phyloP scores from a whole-genome alignment of 371 early-diverging fungal genomes.

The Apophysomyces sp. region DNA sequence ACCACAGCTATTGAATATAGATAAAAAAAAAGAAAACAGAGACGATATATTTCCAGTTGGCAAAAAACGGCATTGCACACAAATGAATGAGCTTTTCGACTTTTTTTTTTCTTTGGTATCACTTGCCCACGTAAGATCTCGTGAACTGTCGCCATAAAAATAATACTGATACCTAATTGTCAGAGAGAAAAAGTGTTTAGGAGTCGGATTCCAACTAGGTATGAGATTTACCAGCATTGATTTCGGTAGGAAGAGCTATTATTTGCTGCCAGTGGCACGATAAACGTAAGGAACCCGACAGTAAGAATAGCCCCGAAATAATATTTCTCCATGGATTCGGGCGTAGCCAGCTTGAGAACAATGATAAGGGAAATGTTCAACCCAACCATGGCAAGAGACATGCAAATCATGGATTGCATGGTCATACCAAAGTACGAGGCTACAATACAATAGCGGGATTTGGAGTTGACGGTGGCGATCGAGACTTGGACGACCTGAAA shows the following conservation, averaged over 20 bases:
- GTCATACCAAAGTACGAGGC: slow-evolving; percentile 17
- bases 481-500: slow-evolving; percentile 17
- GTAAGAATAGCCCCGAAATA: slow-evolving; percentile 20
- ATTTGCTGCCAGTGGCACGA: slow-evolving; percentile 12
- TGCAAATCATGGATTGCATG: slow-evolving; percentile 30
- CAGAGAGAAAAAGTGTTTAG: too few species aligned
- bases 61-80: neutral
- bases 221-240: slow-evolving; percentile 18
- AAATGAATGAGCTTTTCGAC: neutral
- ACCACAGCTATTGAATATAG: slow-evolving; percentile 33
- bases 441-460: slow-evolving; percentile 9
- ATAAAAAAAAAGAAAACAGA: neutral
- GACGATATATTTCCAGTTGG: neutral
- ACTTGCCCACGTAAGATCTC: slow-evolving; percentile 34
- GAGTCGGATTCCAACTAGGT: too few species aligned
- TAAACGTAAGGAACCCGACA: slow-evolving; percentile 10
- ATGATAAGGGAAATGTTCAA: slow-evolving; percentile 36
- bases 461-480: slow-evolving; percentile 5
- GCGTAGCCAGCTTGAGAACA: slow-evolving; percentile 19
- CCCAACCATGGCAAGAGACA: slow-evolving; percentile 35
- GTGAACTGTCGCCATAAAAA: slow-evolving; percentile 17
- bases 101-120: neutral
- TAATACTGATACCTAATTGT: slow-evolving; percentile 32
- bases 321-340: slow-evolving; percentile 23
- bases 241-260: neutral